phyloP scores from a whole-genome alignment of 2,329 filamentous ascomycete genomes.

The Thielaviopsis punctulata region DNA sequence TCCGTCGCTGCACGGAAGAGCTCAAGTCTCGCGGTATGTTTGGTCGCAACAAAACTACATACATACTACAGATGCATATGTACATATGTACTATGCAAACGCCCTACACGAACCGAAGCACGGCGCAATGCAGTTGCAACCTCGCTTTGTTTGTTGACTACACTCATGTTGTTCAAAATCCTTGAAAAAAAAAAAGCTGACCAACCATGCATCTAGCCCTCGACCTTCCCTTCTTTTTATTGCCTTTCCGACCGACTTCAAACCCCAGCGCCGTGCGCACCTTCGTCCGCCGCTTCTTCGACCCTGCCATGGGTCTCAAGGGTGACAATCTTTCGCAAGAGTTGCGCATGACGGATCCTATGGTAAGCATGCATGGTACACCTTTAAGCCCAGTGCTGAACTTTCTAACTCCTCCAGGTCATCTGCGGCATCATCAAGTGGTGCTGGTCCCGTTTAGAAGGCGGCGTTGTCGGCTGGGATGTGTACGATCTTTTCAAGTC shows the following conservation, averaged over 20 bases:
- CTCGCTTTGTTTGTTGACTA: background rate
- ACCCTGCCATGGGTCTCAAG: conserved; percentile 41
- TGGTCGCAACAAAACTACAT: too few relatives aligned
- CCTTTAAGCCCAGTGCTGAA: background rate
- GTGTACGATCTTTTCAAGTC: conserved; percentile 92
- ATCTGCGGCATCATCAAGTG: conserved; percentile 90
- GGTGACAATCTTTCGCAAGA: conserved; percentile 67
- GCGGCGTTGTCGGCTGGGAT: conserved; percentile 91
- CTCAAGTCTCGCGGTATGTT: conserved; percentile 80
- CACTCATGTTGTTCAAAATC: too few relatives aligned
- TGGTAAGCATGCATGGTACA: conserved; percentile 38
- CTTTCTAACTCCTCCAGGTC: too few relatives aligned
- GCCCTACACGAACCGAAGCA: too few relatives aligned
- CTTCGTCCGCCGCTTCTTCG: conserved; percentile 87
- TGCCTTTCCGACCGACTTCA: conserved; percentile 85
- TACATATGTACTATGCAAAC: too few relatives aligned
- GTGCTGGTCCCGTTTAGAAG: conserved; percentile 89
- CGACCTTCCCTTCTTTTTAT: conserved; percentile 77
- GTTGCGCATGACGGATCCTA: conserved; percentile 78
- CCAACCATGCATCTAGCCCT: conserved; percentile 39
- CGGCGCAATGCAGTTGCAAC: background rate
- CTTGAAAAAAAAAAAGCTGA: background rate
- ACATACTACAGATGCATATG: too few relatives aligned
- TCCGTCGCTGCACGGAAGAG: conserved; percentile 72
- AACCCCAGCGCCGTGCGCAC: conserved; percentile 83